These are phyloP conservation scores for Colletotrichum liaoningense DNA, from an alignment of 2,329 filamentous ascomycete species.

Conservation along the genomic window DNA sequence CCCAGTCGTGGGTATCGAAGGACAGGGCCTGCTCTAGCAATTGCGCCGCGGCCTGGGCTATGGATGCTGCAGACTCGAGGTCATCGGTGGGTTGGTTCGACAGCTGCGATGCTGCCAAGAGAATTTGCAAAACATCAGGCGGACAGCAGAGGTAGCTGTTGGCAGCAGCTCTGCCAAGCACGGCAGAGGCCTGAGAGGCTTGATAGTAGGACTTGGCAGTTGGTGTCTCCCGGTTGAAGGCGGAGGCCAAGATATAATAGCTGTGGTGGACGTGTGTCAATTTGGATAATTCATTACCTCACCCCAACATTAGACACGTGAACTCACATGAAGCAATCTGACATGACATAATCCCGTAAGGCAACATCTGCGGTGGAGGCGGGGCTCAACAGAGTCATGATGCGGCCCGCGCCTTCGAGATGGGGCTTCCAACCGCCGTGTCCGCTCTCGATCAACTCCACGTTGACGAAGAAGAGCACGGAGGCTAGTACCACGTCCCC, in stretches of 20 bases:
- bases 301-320: background rate
- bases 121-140: constrained; percentile 55
- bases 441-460: constrained; percentile 62
- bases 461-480: constrained; percentile 61
- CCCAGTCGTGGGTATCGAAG: constrained; percentile 56
- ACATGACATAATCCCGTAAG: constrained; percentile 57
- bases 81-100: constrained; percentile 45
- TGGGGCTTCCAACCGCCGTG: constrained; percentile 60
- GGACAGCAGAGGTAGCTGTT: constrained; percentile 61
- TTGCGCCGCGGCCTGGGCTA: constrained; percentile 44
- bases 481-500: constrained; percentile 57
- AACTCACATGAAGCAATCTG: constrained; percentile 59
- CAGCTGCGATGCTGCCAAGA: constrained; percentile 55
- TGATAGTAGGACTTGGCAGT: constrained; percentile 48
- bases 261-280: constrained; percentile 39
- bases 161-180: constrained; percentile 53
- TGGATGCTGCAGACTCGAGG: constrained; percentile 43
- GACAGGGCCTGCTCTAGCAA: constrained; percentile 51
- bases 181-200: constrained; percentile 48
- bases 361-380: constrained; percentile 46
- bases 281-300: constrained; percentile 7
- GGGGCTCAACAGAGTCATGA: constrained; percentile 54
- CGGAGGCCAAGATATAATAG: constrained; percentile 59
- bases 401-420: constrained; percentile 56
- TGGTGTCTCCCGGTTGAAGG: constrained; percentile 50